Evolutionary conservation across 208 protist species (phyloP).

Genomic region (Crithidia bombi): DNA sequence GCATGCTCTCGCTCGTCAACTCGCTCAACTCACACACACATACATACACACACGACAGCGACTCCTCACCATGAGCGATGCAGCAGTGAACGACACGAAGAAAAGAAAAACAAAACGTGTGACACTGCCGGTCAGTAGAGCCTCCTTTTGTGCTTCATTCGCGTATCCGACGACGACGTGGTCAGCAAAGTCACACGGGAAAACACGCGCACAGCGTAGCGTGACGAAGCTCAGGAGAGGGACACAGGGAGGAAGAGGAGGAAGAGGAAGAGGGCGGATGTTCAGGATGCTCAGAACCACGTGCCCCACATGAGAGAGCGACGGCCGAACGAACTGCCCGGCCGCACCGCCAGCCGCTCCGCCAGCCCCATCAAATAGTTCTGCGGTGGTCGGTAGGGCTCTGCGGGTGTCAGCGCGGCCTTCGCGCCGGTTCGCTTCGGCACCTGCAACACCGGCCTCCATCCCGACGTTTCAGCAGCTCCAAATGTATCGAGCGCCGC

Average conservation of each 20-base stretch:
- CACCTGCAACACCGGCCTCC: conserved; percentile 64
- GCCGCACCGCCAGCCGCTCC: conserved; percentile 79
- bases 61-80: too few relatives aligned
- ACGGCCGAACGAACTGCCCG: conserved; percentile 79
- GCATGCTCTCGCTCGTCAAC: too few relatives aligned
- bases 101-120: conserved; percentile 3
- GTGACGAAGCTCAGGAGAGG: too few relatives aligned
- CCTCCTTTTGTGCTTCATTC: too few relatives aligned
- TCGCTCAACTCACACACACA: too few relatives aligned
- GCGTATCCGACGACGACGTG: too few relatives aligned
- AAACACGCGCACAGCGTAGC: too few relatives aligned
- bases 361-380: conserved; percentile 89
- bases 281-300: conserved; percentile 92
- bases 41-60: not conserved
- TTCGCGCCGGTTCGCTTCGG: conserved; percentile 42
- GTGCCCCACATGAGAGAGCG: conserved; percentile 90
- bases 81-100: not conserved
- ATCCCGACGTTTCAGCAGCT: conserved; percentile 18
- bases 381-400: conserved; percentile 69
- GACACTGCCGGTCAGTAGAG: too few relatives aligned
- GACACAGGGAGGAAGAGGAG: too few relatives aligned
- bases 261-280: too few relatives aligned
- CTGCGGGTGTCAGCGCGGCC: conserved; percentile 48
- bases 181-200: too few relatives aligned
- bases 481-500: conserved; percentile 24